Evolutionary conservation across 805 yeast genomes (phyloP), one percentile per base, ranked within the genome.

Genomic region (Candida nanaspora): DNA sequence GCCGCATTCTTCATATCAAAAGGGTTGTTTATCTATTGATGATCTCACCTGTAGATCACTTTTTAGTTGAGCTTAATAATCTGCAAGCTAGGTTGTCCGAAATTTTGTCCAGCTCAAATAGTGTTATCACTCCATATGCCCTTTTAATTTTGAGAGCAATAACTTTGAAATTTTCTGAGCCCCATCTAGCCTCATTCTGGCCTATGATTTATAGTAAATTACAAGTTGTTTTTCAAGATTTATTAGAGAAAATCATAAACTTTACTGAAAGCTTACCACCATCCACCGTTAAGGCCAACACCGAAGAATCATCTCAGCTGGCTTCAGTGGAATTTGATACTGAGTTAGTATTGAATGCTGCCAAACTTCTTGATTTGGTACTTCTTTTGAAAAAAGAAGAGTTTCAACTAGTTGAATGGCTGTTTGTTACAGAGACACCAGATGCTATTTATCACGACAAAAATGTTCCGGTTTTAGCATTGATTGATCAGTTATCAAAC

Each of bases 391-490:
- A 79, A 29, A 70, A 72, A 33, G 97, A 89, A 55, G 95, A 87
- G 43, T 71, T 91, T 67, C 81, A 80, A 60, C 54, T 76, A 59
- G 55, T 76, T 46, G 93, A 87, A 52, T 91, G 98, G 98, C 65
- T 93, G 2, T 93, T 87, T 54, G 74, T 91, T 10, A 70, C 80
- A 22, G 86, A 83, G 50, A 78, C 56, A 4, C 45, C 57, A 1
- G 64, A 61, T 42, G 63, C 62, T 2, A 56, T 59, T 23, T 58
- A 51, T 33, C 43, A 52, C 11, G 56, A 53, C 11, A 45, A 49
- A 1, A 40, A 42, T 14, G 37, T 50, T 28, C 55, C 60, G 8
- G 65, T 74, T 0, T 47, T 72, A 13, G 59, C 62, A 25, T 50
- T 74, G 15, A 55, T 62, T 32, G 69, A 61, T 34, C 53, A 52